These are phyloP conservation scores for Alternaria hordeiaustralica DNA, from an alignment of 2,329 filamentous ascomycete species.

Conservation along the genomic window DNA sequence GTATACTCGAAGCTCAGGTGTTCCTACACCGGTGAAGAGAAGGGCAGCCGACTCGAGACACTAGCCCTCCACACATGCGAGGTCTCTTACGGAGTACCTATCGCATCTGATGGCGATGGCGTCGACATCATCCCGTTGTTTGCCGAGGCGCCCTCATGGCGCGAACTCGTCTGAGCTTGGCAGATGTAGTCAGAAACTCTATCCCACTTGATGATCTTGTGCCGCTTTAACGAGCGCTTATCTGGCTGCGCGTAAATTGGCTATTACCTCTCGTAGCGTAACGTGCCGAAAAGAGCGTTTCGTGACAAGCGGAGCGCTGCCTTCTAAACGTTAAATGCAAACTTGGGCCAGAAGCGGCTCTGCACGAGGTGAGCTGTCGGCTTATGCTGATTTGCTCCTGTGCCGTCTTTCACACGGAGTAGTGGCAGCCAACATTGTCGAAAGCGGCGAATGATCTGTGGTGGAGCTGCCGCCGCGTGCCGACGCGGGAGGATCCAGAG, in stretches of 20 bases:
- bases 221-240: constrained; percentile 5
- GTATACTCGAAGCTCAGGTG: not conserved
- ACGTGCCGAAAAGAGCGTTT: constrained; percentile 9
- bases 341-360: not conserved
- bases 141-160: not conserved
- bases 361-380: not conserved
- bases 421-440: not conserved
- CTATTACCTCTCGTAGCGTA: not conserved
- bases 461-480: constrained; percentile 3
- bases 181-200: constrained; percentile 3
- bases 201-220: not conserved
- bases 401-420: not conserved
- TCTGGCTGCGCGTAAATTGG: not conserved
- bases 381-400: not conserved
- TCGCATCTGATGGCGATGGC: not conserved
- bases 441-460: constrained; percentile 1
- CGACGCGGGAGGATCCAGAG: constrained; percentile 12
- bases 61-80: not conserved
- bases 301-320: constrained; percentile 1
- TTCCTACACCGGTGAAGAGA: not conserved
- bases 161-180: constrained; percentile 2
- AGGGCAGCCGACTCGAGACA: not conserved
- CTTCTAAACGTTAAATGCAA: not conserved
- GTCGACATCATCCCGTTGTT: not conserved
- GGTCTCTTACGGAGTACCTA: not conserved